phyloP scores from a whole-genome alignment of 2,329 filamentous ascomycete species.

The Geosmithia flava region DNA sequence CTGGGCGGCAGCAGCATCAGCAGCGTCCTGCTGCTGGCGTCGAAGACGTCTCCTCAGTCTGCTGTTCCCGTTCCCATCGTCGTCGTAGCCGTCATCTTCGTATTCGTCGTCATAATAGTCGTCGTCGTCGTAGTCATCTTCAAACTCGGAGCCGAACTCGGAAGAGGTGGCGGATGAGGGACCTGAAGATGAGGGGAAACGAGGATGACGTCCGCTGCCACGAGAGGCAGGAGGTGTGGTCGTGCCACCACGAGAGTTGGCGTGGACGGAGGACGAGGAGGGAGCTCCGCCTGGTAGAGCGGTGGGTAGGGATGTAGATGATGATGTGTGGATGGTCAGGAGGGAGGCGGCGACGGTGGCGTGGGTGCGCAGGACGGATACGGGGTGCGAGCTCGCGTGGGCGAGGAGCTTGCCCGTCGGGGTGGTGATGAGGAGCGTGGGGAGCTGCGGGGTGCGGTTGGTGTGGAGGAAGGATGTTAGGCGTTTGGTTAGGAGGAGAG shows the following conservation, averaged over 20 bases:
- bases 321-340: slow-evolving; percentile 42
- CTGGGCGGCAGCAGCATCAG: neutral
- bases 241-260: too few species aligned
- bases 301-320: slow-evolving; percentile 25
- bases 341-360: slow-evolving; percentile 52
- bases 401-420: slow-evolving; percentile 51
- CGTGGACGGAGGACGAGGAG: slow-evolving; percentile 2
- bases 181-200: too few species aligned
- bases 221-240: neutral
- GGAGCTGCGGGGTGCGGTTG: slow-evolving; percentile 43
- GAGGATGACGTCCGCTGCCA: neutral
- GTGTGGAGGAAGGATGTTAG: slow-evolving; percentile 48
- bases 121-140: neutral
- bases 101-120: too few species aligned
- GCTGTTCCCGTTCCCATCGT: slow-evolving; percentile 6
- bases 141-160: neutral
- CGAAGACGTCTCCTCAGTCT: neutral
- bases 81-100: slow-evolving; percentile 8
- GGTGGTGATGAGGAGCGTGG: slow-evolving; percentile 47
- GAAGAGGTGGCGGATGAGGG: neutral
- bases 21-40: neutral
- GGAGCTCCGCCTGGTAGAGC: slow-evolving; percentile 22
- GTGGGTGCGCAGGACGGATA: slow-evolving; percentile 46
- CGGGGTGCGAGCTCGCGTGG: slow-evolving; percentile 43
- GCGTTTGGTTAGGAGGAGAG: slow-evolving; percentile 52